Evolutionary conservation across 805 yeast species (phyloP), one percentile per base, ranked within the genome.

Genomic region (Starmerella kuoi): DNA sequence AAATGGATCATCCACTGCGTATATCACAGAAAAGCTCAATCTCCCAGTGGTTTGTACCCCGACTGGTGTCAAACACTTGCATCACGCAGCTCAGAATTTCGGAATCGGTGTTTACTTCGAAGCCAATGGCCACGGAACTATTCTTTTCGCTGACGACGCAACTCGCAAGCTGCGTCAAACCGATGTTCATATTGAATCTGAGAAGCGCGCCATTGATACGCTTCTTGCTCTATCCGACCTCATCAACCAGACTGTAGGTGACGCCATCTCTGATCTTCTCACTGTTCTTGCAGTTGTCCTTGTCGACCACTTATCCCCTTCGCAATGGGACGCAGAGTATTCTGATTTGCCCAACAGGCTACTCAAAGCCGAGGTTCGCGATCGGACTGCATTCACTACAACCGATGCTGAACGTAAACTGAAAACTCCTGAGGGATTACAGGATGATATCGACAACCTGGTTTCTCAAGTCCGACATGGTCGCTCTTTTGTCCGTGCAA

Each of bases 51-150:
- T 74, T 1, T 83, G 88, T 60, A 83, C 97, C 0, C 79, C 94
- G 33, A 91, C 98, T 2, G 98, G 98, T 31, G 98, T 91, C 27
- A 91, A 91, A 62, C 94, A 91, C 63, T 67, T 91, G 49, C 98
- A 91, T 59, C 96, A 88, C 56, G 28, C 28, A 25, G 91, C 94
- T 1, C 74, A 72, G 46, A 70, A 75, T 33, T 91, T 73, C 56
- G 97, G 86, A 55, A 71, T 88, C 47, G 98, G 98, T 21, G 77
- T 91, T 14, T 91, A 91, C 63, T 91, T 91, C 55, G 98, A 91
- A 65, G 98, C 98, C 41, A 91, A 91, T 59, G 98, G 98, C n/a
- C 98, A 91, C 58, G 98, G 98, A 12, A 91, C 98, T 0, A 94
- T 88, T 5, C 67, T 85, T 18, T 91, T 91, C 58, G 75, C 83